Conservation (phyloP, 2,329 filamentous ascomycete species). For the Pezicula rhizophila region DNA sequence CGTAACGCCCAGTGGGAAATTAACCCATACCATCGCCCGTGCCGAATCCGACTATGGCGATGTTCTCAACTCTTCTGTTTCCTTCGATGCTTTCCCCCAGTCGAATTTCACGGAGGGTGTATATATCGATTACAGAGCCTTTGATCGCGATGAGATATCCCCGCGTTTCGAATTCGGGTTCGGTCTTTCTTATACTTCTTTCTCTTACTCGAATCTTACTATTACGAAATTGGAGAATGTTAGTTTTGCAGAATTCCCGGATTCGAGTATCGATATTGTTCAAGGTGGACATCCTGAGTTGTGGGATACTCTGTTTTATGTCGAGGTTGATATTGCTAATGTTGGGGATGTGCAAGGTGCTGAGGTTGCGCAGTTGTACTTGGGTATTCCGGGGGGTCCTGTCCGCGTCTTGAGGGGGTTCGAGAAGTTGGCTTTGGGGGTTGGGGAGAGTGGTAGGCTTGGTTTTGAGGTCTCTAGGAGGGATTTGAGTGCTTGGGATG, state of each 20-base stretch:
- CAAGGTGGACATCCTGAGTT: constrained; percentile 46
- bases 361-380: constrained; percentile 25
- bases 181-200: constrained; percentile 73
- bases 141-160: constrained; percentile 51
- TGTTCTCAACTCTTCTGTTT: constrained; percentile 29
- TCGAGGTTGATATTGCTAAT: constrained; percentile 41
- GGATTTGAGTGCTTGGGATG: constrained; percentile 61
- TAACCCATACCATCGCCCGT: constrained; percentile 52
- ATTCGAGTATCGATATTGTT: constrained; percentile 20
- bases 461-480: constrained; percentile 50
- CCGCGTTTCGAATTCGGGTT: constrained; percentile 74
- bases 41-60: constrained; percentile 47
- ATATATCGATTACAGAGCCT: constrained; percentile 46
- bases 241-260: background rate
- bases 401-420: constrained; percentile 59
- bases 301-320: constrained; percentile 43
- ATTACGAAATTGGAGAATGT: constrained; percentile 34
- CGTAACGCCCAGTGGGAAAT: constrained; percentile 41
- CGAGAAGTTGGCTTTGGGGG: constrained; percentile 45
- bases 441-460: constrained; percentile 38
- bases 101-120: constrained; percentile 42
- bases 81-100: constrained; percentile 44
- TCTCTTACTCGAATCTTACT: constrained; percentile 41
- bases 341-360: constrained; percentile 33
- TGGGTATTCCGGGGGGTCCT: constrained; percentile 30